These are phyloP conservation scores for Aspergillus intermedius DNA, from an alignment of 2,329 filamentous ascomycete genomes.

Conservation along the genomic window DNA sequence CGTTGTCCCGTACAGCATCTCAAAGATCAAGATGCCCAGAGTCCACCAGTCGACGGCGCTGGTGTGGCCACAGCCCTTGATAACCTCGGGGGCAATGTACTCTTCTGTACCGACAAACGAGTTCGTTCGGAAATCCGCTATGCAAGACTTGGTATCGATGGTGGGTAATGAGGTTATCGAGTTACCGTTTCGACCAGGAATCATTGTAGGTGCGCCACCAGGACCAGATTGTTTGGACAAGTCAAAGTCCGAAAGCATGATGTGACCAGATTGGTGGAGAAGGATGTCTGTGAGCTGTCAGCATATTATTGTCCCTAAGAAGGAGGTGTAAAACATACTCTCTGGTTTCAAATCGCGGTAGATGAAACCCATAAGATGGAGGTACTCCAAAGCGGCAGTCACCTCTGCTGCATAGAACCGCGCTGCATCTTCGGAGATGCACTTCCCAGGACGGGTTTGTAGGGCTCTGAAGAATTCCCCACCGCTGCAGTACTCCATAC, in stretches of 20 bases:
- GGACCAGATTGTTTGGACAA: slow-evolving; percentile 95
- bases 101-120: slow-evolving; percentile 98
- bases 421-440: slow-evolving; percentile 92
- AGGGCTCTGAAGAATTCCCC: slow-evolving; percentile 97
- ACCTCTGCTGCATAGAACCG: slow-evolving; percentile 97
- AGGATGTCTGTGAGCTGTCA: slow-evolving; percentile 68
- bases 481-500: slow-evolving; percentile 99
- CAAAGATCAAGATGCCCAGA: slow-evolving; percentile 90
- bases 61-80: slow-evolving; percentile 96
- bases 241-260: slow-evolving; percentile 99
- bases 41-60: slow-evolving; percentile 99
- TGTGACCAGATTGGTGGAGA: slow-evolving; percentile 97
- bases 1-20: slow-evolving; percentile 97
- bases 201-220: slow-evolving; percentile 96
- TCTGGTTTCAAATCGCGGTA: slow-evolving; percentile 97
- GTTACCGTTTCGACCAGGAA: slow-evolving; percentile 80
- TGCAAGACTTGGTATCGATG: slow-evolving; percentile 98
- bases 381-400: slow-evolving; percentile 89
- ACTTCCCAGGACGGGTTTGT: slow-evolving; percentile 94
- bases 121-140: slow-evolving; percentile 96
- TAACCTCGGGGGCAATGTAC: slow-evolving; percentile 97
- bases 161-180: slow-evolving; percentile 82
- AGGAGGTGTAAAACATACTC: slow-evolving; percentile 53
- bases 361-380: slow-evolving; percentile 98
- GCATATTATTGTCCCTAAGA: not conserved